Evolutionary conservation across 2,329 filamentous ascomycete genomes (phyloP).

Genomic region (Talaromyces albobiverticillius): DNA sequence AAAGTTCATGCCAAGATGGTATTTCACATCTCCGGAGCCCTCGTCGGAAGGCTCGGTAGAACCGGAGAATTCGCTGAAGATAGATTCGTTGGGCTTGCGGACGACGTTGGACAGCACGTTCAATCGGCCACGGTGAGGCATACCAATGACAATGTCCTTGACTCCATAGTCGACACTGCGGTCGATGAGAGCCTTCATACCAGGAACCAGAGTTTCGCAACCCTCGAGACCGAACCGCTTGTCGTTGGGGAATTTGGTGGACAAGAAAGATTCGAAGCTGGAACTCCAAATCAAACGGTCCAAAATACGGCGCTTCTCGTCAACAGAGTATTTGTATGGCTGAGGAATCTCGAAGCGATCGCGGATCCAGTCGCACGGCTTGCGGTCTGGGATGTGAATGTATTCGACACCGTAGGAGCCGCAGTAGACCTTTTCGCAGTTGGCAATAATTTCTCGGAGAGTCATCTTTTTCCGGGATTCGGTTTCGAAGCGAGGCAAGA

Average conservation of each 20-base stretch:
- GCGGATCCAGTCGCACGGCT: slow-evolving; percentile 97
- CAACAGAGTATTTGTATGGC: slow-evolving; percentile 95
- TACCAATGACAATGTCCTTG: slow-evolving; percentile 98
- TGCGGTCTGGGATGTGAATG: slow-evolving; percentile 96
- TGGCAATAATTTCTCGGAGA: slow-evolving; percentile 84
- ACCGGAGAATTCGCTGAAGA: slow-evolving; percentile 97
- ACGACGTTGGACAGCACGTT: slow-evolving; percentile 99
- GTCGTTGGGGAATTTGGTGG: slow-evolving; percentile 98
- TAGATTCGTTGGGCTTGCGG: slow-evolving; percentile 98
- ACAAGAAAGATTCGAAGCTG: slow-evolving; percentile 91
- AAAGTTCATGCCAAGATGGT: slow-evolving; percentile 99
- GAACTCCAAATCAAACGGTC: slow-evolving; percentile 98
- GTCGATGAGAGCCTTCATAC: slow-evolving; percentile 99
- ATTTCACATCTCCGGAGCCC: slow-evolving; percentile 98
- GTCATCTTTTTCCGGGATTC: slow-evolving; percentile 93
- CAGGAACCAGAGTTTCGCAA: slow-evolving; percentile 92
- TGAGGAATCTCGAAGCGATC: slow-evolving; percentile 90
- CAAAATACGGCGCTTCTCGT: slow-evolving; percentile 96
- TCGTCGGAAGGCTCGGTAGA: slow-evolving; percentile 85
- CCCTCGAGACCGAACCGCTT: slow-evolving; percentile 99
- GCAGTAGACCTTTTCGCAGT: slow-evolving; percentile 95
- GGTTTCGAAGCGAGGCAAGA: slow-evolving; percentile 87
- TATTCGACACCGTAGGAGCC: slow-evolving; percentile 98
- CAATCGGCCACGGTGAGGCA: slow-evolving; percentile 97
- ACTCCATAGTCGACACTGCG: slow-evolving; percentile 97